Evolutionary conservation across 2,329 filamentous ascomycete genomes (phyloP).

Genomic region (Talaromyces sp.): DNA sequence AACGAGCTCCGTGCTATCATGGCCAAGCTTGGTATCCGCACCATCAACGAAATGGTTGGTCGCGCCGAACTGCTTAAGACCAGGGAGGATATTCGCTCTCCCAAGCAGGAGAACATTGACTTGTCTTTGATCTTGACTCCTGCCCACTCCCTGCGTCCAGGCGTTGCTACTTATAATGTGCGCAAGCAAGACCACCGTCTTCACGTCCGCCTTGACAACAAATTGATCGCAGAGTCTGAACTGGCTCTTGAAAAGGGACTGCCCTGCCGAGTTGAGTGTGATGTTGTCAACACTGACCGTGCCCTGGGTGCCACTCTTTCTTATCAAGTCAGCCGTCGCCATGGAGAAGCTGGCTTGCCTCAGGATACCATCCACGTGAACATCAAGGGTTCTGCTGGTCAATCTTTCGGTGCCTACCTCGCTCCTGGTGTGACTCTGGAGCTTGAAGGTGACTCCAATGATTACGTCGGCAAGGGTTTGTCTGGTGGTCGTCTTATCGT

Average conservation of each 20-base stretch:
- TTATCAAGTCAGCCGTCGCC: conserved; percentile 91
- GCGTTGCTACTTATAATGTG: conserved; percentile 94
- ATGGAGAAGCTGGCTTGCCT: conserved; percentile 82
- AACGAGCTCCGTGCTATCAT: conserved; percentile 96
- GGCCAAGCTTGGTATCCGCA: conserved; percentile 91
- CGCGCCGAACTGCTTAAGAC: conserved; percentile 82
- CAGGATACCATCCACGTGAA: conserved; percentile 94
- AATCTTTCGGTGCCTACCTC: conserved; percentile 93
- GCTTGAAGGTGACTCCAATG: conserved; percentile 91
- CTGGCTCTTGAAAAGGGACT: conserved; percentile 90
- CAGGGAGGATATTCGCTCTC: conserved; percentile 79
- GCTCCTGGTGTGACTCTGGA: conserved; percentile 91
- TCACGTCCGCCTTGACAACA: conserved; percentile 91
- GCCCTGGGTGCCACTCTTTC: conserved; percentile 89
- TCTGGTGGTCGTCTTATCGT: conserved; percentile 90
- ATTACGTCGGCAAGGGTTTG: conserved; percentile 94
- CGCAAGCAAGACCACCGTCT: conserved; percentile 96
- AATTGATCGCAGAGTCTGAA: conserved; percentile 92
- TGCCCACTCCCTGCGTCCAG: conserved; percentile 90
- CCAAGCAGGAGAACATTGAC: conserved; percentile 90
- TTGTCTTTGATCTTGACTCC: conserved; percentile 88
- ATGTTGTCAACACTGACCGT: conserved; percentile 94
- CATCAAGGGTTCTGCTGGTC: conserved; percentile 91
- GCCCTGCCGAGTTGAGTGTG: conserved; percentile 88
- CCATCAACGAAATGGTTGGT: conserved; percentile 96